Base-by-base conservation (phyloP, 1,284 basidiomycete species). In the Moesziomyces parantarcticus region DNA sequence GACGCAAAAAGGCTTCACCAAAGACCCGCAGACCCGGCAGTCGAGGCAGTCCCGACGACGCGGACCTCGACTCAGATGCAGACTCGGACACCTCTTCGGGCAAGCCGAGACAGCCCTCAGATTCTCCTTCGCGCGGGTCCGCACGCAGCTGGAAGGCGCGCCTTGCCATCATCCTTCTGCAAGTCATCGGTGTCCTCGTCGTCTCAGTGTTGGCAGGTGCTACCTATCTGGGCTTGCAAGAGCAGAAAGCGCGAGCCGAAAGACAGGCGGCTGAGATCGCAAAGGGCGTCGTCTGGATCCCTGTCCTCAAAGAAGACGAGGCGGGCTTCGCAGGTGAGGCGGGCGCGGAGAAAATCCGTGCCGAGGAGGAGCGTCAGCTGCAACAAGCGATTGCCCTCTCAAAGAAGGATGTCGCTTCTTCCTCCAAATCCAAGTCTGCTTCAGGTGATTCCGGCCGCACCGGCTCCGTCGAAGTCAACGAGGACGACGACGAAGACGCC, bases 221-320 rank as follows among this genome's bases (percentile, higher is more conserved):
- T 13, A 62, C 69, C 34, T 78, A 78, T 22, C 52, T 78, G 26
- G 76, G 76, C 22, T 25, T 76, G 25, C 68, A 76, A 45, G 76
- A 79, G 51, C 73, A 76, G 48, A 60, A 60, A 45, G 49, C 56
- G 10, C 54, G 55, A 14, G 50, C 56, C 10, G 67, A 75, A 26
- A 55, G 56, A 21, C 60, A 67, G 21, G 74, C 73, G 16, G 62
- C 65, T 7, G 54, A 55, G 40, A 76, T 78, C 39, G 76, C 76
- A n/a, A 71, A 76, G 58, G 64, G 72, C 20, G 75, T 79, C n/a
- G 56, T 73, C 20, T 78, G 71, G 70, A 67, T 70, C 13, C 73
- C 74, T 2, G 72, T 70, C 3, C 48, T 77, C 49, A 77, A 75
- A 44, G 75, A 77, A 23, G 64, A 77, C 32, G 68, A 75, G 50